Percentiles rank a stretch among this genome's conserved stretches.
These are phyloP conservation scores for Glutinoglossum americanum DNA, from an alignment of 495 filamentous ascomycete species.

Conservation along the genomic window DNA sequence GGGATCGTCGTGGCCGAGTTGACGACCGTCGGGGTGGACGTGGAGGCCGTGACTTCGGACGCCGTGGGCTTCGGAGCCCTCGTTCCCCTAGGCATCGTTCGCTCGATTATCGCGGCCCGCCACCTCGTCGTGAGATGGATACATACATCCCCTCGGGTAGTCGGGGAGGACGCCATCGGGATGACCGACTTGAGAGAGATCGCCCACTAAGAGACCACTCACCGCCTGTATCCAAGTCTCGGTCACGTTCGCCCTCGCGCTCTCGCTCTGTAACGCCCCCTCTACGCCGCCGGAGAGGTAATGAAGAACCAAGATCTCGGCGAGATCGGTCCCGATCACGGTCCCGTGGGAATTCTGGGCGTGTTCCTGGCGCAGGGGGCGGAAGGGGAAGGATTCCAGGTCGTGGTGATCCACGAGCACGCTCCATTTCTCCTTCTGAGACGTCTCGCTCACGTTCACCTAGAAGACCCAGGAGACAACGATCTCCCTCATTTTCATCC, in stretches of 20 bases:
- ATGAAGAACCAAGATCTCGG: slow-evolving; percentile 2
- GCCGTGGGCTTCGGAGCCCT: slow-evolving; percentile 18
- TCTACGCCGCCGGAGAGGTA: not conserved
- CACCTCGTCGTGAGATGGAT: slow-evolving; percentile 30
- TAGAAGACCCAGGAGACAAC: slow-evolving; percentile 29
- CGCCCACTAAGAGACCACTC: not conserved
- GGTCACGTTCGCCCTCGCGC: slow-evolving; percentile 7
- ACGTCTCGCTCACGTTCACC: slow-evolving; percentile 40
- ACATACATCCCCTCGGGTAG: slow-evolving; percentile 30
- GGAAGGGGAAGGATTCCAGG: slow-evolving; percentile 22
- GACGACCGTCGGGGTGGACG: slow-evolving; percentile 29
- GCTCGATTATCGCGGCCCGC: slow-evolving; percentile 29
- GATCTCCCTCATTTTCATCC: slow-evolving; percentile 12
- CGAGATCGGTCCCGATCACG: slow-evolving; percentile 13
- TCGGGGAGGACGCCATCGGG: slow-evolving; percentile 3
- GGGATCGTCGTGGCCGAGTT: slow-evolving; percentile 42
- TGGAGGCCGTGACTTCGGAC: slow-evolving; percentile 25
- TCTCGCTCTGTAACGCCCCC: slow-evolving; percentile 9
- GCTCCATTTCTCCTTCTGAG: slow-evolving; percentile 22
- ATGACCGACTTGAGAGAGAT: not conserved
- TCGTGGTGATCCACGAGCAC: slow-evolving; percentile 29
- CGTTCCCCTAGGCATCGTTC: slow-evolving; percentile 36
- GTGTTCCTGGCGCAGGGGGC: slow-evolving; percentile 8
- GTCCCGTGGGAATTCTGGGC: slow-evolving; percentile 19
- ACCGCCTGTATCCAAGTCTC: slow-evolving; percentile 5